phyloP scores from a whole-genome alignment of 768 basidiomycete species.

The Sporobolomyces pararoseus region DNA sequence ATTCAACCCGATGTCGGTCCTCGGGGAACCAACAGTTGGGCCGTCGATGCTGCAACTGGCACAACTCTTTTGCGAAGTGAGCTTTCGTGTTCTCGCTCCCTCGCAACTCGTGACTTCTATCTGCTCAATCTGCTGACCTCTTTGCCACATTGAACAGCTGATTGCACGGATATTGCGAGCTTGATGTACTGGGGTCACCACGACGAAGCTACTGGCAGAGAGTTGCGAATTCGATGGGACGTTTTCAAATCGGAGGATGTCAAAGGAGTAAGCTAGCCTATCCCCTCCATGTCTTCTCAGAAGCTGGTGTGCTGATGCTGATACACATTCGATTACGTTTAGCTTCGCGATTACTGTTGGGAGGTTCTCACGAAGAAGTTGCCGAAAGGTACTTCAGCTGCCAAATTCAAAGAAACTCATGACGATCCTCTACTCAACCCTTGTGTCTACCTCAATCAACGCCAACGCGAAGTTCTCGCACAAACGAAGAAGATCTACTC shows the following conservation, averaged over 20 bases:
- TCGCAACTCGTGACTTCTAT: too few species aligned
- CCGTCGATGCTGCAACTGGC: slow-evolving; percentile 21
- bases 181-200: slow-evolving; percentile 23
- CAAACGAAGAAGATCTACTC: slow-evolving; percentile 16
- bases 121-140: background rate
- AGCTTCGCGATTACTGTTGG: slow-evolving; percentile 36
- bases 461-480: slow-evolving; percentile 18
- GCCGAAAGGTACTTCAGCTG: background rate
- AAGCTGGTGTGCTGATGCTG: background rate
- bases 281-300: too few species aligned
- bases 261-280: slow-evolving; percentile 5
- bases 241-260: slow-evolving; percentile 19
- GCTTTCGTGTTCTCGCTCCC: background rate
- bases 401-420: slow-evolving; percentile 9
- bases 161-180: slow-evolving; percentile 13
- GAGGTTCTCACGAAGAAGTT: slow-evolving; percentile 1
- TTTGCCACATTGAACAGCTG: slow-evolving; percentile 2
- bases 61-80: slow-evolving; percentile 26
- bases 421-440: slow-evolving; percentile 34
- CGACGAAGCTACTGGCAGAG: slow-evolving; percentile 13
- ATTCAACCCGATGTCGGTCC: slow-evolving; percentile 17
- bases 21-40: slow-evolving; percentile 13
- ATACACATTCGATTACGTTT: background rate
- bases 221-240: slow-evolving; percentile 32
- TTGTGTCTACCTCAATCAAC: slow-evolving; percentile 26